A percentile compares a stretch with the other conserved stretches of the same genome.
Conservation (phyloP, 2,329 filamentous ascomycete genomes). For the Tolypocladium endophyticum region DNA sequence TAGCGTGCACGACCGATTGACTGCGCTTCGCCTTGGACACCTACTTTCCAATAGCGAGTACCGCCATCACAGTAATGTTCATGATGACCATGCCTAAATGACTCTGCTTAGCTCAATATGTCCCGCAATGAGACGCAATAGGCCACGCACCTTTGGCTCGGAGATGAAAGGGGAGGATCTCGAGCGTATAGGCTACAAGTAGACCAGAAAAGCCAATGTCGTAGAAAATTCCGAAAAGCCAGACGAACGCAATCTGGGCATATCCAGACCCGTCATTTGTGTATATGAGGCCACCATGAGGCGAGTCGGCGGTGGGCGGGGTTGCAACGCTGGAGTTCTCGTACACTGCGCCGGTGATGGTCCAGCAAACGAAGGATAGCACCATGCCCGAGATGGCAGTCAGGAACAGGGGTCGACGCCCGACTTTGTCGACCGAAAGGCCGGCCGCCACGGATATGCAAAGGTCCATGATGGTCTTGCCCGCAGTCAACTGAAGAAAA, state of each 20-base stretch:
- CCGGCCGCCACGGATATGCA: slow-evolving; percentile 44
- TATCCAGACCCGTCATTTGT: slow-evolving; percentile 36
- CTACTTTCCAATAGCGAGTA: slow-evolving; percentile 50
- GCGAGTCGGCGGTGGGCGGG: not conserved
- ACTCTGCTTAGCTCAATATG: not conserved
- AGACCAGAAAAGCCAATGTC: slow-evolving; percentile 50
- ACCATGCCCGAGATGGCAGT: slow-evolving; percentile 37
- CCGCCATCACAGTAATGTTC: slow-evolving; percentile 53
- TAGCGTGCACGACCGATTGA: not conserved
- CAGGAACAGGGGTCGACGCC: slow-evolving; percentile 44
- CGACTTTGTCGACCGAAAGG: slow-evolving; percentile 37
- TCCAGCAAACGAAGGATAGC: slow-evolving; percentile 37
- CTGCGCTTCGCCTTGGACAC: slow-evolving; percentile 14
- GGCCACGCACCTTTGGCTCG: slow-evolving; percentile 36
- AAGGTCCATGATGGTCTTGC: slow-evolving; percentile 49
- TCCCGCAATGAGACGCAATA: not conserved
- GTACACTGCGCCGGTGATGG: slow-evolving; percentile 40
- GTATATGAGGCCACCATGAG: slow-evolving; percentile 14
- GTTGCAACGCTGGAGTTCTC: slow-evolving; percentile 26
- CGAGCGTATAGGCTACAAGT: slow-evolving; percentile 45
- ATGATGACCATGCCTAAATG: slow-evolving; percentile 45
- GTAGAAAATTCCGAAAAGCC: slow-evolving; percentile 49
- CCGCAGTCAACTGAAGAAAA: slow-evolving; percentile 28
- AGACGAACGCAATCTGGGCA: slow-evolving; percentile 47
- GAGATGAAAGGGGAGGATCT: slow-evolving; percentile 47